Conservation (phyloP, 495 filamentous ascomycete species). For the Sordaria brevicollis region DNA sequence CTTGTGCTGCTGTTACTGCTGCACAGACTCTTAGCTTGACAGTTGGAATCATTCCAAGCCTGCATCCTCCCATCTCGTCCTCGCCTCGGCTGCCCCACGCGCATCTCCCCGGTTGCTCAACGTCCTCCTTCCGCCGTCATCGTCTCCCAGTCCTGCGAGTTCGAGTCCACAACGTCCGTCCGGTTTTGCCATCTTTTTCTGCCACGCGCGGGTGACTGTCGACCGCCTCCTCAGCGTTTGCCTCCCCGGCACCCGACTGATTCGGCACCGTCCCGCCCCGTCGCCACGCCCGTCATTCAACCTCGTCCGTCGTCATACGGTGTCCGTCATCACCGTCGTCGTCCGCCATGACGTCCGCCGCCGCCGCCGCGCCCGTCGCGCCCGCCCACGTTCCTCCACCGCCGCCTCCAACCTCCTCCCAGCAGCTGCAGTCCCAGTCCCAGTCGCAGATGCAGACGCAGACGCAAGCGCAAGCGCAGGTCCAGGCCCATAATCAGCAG, state of each 20-base stretch:
- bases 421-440: conserved; percentile 10
- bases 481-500: background rate
- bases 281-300: background rate
- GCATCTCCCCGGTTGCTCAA: background rate
- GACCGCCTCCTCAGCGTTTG: background rate
- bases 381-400: conserved; percentile 5
- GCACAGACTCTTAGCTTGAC: background rate
- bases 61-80: background rate
- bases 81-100: background rate
- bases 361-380: conserved; percentile 9
- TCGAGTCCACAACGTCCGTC: background rate
- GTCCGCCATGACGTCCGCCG: conserved; percentile 21
- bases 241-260: background rate
- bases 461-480: background rate
- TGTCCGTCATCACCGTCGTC: background rate
- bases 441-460: conserved; percentile 4
- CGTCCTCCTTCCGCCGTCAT: background rate
- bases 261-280: background rate
- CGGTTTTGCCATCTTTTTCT: background rate
- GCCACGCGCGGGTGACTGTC: background rate
- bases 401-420: conserved; percentile 9
- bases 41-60: background rate
- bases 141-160: background rate
- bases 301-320: background rate
- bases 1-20: background rate